phyloP scores from a whole-genome alignment of 2,329 filamentous ascomycete genomes.

The Elsinoe necatrix region DNA sequence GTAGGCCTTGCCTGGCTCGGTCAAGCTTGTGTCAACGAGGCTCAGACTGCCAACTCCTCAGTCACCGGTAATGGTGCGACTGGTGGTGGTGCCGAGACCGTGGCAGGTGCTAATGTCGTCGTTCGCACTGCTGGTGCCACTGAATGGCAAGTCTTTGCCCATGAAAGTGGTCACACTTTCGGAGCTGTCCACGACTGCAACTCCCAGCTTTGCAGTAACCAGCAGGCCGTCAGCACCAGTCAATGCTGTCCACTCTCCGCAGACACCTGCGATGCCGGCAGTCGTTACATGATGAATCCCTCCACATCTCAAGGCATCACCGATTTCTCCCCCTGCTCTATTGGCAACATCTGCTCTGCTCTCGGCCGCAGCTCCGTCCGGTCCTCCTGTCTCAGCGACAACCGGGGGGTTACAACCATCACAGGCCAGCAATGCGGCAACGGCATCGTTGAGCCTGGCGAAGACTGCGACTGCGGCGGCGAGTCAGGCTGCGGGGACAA shows the following conservation, averaged over 20 bases:
- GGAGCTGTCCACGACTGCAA: conserved; percentile 93
- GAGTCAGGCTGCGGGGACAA: conserved; percentile 61
- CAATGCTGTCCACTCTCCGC: conserved; percentile 74
- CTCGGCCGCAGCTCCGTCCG: conserved; percentile 70
- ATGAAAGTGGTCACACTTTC: conserved; percentile 90
- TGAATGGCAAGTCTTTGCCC: conserved; percentile 94
- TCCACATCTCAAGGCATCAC: conserved; percentile 66
- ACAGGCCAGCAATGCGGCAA: conserved; percentile 85
- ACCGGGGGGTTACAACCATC: conserved; percentile 73
- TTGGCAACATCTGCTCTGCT: conserved; percentile 90
- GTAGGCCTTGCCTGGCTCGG: conserved; percentile 92
- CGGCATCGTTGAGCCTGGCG: conserved; percentile 87
- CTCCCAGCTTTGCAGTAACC: conserved; percentile 54
- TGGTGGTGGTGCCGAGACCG: conserved; percentile 54
- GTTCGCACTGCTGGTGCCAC: conserved; percentile 58
- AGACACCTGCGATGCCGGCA: conserved; percentile 62
- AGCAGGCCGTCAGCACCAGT: conserved; percentile 50
- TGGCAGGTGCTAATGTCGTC: conserved; percentile 83
- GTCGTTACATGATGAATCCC: conserved; percentile 92
- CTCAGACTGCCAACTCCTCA: conserved; percentile 38
- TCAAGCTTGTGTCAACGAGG: conserved; percentile 63
- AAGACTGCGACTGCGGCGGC: conserved; percentile 94
- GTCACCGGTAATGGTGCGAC: conserved; percentile 30
- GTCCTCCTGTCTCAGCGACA: conserved; percentile 70
- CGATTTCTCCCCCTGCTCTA: conserved; percentile 75